Conservation (phyloP, 2,329 filamentous ascomycete genomes). For the Harringtonia lauricola region DNA sequence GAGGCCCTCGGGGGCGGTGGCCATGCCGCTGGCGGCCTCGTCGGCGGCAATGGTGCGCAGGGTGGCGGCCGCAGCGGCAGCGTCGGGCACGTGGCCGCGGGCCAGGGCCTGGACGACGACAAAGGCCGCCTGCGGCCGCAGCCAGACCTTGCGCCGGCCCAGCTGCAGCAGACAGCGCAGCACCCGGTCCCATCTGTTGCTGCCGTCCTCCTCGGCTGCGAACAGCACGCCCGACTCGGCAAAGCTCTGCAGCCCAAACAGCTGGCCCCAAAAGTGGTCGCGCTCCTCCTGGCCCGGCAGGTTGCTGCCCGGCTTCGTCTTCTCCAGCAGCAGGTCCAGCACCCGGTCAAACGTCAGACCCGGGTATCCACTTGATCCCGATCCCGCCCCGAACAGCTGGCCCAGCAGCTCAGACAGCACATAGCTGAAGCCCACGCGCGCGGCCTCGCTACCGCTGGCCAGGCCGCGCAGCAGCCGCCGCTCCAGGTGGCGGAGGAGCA, state of each 20-base stretch:
- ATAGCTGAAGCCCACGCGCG: constrained; percentile 79
- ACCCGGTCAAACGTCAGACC: constrained; percentile 45
- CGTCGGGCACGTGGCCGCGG: constrained; percentile 38
- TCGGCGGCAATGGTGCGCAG: constrained; percentile 47
- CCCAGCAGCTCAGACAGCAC: constrained; percentile 73
- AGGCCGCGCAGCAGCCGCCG: constrained; percentile 74
- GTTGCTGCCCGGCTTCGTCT: constrained; percentile 42
- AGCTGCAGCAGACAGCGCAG: constrained; percentile 64
- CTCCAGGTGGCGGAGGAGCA: constrained; percentile 47
- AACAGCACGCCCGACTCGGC: constrained; percentile 69
- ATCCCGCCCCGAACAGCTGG: constrained; percentile 50
- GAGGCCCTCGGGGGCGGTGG: constrained; percentile 77
- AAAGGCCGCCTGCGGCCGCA: constrained; percentile 79
- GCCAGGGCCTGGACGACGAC: constrained; percentile 64
- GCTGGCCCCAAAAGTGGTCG: constrained; percentile 72
- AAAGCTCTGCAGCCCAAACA: constrained; percentile 82
- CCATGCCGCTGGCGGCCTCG: constrained; percentile 37
- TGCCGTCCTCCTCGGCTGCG: background rate
- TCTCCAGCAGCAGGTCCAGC: constrained; percentile 40
- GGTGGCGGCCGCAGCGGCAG: constrained; percentile 44
- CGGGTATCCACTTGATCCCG: constrained; percentile 26
- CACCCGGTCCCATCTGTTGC: constrained; percentile 52
- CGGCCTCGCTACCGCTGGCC: constrained; percentile 80
- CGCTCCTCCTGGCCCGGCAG: constrained; percentile 63
- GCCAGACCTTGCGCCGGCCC: constrained; percentile 74